These are phyloP conservation scores for Neoarthrinium moseri DNA, from an alignment of 2,329 filamentous ascomycete genomes.

Conservation along the genomic window DNA sequence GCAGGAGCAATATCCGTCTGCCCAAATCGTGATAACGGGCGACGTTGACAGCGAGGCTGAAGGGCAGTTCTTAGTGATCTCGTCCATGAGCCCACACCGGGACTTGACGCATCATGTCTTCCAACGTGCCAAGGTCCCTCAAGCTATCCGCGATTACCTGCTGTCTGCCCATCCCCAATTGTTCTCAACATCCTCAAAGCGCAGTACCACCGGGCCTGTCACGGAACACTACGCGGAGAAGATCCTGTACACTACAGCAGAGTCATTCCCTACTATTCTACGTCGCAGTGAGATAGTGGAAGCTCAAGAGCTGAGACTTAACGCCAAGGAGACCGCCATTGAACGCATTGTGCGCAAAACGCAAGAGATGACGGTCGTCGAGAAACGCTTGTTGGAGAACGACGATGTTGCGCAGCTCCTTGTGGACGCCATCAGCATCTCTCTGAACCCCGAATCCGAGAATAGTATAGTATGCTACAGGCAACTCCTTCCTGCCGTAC, in stretches of 20 bases:
- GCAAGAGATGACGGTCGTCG: constrained; percentile 73
- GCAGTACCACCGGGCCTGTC: constrained; percentile 67
- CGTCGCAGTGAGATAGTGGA: constrained; percentile 81
- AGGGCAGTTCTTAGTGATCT: constrained; percentile 86
- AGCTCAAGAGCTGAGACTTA: constrained; percentile 63
- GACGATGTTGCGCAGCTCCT: constrained; percentile 69
- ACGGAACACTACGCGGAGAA: constrained; percentile 81
- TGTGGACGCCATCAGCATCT: constrained; percentile 73
- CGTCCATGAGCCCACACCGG: constrained; percentile 76
- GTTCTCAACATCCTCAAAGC: constrained; percentile 75
- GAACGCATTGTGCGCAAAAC: constrained; percentile 91
- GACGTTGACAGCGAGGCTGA: constrained; percentile 77
- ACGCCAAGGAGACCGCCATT: constrained; percentile 80
- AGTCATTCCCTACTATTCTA: constrained; percentile 88
- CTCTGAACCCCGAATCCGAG: constrained; percentile 72
- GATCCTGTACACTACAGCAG: constrained; percentile 76
- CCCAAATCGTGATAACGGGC: constrained; percentile 72
- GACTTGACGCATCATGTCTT: constrained; percentile 81
- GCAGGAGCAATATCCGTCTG: constrained; percentile 84
- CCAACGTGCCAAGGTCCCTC: constrained; percentile 80
- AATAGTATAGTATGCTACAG: constrained; percentile 78
- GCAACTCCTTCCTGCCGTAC: constrained; percentile 61
- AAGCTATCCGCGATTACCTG: constrained; percentile 82
- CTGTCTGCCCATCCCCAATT: constrained; percentile 73
- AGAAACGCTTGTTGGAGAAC: constrained; percentile 71